phyloP scores from a whole-genome alignment of 768 basidiomycete species.

The Rhizopogon roseolus region DNA sequence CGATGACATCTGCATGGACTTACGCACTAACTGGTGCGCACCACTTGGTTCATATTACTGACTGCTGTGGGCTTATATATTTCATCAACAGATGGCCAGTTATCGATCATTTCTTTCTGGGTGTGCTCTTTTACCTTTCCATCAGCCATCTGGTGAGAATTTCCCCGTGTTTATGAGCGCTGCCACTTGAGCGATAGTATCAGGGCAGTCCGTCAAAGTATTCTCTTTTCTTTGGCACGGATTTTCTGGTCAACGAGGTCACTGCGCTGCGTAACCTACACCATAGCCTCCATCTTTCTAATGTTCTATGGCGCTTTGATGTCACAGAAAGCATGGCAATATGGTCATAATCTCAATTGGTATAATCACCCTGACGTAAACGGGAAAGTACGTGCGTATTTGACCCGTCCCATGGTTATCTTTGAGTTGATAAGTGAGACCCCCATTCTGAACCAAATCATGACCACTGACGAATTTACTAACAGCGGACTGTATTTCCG shows the following conservation, averaged over 20 bases:
- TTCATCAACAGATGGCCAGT: not conserved
- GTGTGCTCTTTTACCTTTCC: slow-evolving; percentile 8
- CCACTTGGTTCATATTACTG: not conserved
- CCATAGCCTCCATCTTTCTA: slow-evolving; percentile 6
- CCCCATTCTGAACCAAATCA: not conserved
- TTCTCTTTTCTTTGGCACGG: slow-evolving; percentile 14
- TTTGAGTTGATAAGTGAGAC: slow-evolving; percentile 5
- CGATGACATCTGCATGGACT: slow-evolving; percentile 6
- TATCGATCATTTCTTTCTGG: slow-evolving; percentile 4
- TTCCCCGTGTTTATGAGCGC: not conserved
- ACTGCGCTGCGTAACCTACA: slow-evolving; percentile 3
- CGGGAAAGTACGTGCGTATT: not conserved
- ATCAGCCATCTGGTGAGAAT: slow-evolving; percentile 12
- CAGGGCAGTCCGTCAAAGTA: slow-evolving; percentile 16
- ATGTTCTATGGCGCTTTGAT: slow-evolving; percentile 4
- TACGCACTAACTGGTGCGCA: not conserved
- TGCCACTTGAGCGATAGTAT: not conserved
- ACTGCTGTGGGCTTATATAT: not conserved
- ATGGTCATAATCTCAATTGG: not conserved
- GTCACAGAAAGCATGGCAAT: slow-evolving; percentile 3
- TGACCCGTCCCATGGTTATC: not conserved
- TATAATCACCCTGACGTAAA: not conserved
- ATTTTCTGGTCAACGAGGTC: slow-evolving; percentile 8
- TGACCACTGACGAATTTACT: not conserved
- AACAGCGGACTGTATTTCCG: slow-evolving; percentile 44